Conservation (phyloP, 768 basidiomycete genomes). For the Amanita muscaria region DNA sequence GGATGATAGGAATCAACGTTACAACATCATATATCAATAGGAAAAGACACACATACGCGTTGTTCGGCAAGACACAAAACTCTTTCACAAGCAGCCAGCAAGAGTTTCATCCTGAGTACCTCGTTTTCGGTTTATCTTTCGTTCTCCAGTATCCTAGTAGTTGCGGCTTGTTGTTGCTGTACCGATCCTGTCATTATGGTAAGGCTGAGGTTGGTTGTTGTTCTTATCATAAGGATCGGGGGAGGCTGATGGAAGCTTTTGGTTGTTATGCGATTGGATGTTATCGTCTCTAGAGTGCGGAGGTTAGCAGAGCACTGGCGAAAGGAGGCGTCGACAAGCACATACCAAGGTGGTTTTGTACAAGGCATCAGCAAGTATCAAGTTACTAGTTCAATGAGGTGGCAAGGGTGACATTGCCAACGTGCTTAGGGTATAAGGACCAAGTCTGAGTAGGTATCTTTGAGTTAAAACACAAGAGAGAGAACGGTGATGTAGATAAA, state of each 20-base stretch:
- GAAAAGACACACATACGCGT: conserved; percentile 35
- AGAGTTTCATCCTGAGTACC: conserved; percentile 56
- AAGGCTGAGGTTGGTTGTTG: too few species aligned
- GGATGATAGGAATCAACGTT: conserved; percentile 41
- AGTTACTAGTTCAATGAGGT: conserved; percentile 62
- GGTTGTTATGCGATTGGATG: conserved; percentile 33
- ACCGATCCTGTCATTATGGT: conserved; percentile 16
- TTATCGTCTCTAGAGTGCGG: conserved; percentile 31
- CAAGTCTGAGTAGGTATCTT: conserved; percentile 44
- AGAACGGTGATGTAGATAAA: conserved; percentile 7
- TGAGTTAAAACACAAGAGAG: background rate
- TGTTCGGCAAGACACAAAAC: conserved; percentile 70
- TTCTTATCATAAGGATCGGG: too few species aligned
- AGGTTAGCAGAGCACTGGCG: background rate
- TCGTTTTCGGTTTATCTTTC: conserved; percentile 57
- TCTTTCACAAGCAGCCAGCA: conserved; percentile 61
- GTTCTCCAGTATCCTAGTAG: conserved; percentile 30
- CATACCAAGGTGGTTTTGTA: too few species aligned
- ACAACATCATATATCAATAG: conserved; percentile 1
- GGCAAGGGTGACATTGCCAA: conserved; percentile 69
- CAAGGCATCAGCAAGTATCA: conserved; percentile 57
- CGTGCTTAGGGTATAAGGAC: conserved; percentile 70
- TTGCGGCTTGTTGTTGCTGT: too few species aligned
- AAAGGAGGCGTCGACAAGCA: conserved; percentile 22
- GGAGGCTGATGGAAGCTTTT: too few species aligned